Base-by-base conservation (phyloP, 768 basidiomycete genomes). In the Boletales sp. region DNA sequence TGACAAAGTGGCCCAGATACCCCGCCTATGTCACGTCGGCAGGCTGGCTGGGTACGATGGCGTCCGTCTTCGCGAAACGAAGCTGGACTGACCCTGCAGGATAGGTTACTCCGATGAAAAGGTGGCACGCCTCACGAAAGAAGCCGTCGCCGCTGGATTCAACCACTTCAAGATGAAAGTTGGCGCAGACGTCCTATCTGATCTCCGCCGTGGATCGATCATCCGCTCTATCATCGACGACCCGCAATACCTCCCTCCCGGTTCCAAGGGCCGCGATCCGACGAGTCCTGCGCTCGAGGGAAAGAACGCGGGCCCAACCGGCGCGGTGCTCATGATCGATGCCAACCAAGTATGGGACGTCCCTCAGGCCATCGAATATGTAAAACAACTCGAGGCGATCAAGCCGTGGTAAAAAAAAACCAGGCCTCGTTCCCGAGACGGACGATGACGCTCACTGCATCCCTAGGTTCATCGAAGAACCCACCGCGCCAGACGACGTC, bases 111-210 rank as follows among this genome's bases (percentile, higher is more conserved):
- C 80, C 15, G 94, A 97, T 65, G 94, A 95, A 65, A 96, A 96
- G 64, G 83, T 98, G 21, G 79, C 83, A 1, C 79, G 83, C 8
- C 79, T 98, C 45, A 96, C 92, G 9, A 84, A 83, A 61, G 90
- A 94, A 63, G 90, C 93, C 31, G 76, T 98, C 45, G 70, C 78
- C 19, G 81, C 79, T 39, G 94, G 94, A 18, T 98, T 98, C 81
- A 95, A 91, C 72, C 94, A 96, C 72, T 98, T 98, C 82, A 97
- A 97, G 73, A 94, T 97, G 86, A 98, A 97, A 74, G 95, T 98
- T 57, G 95, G 95, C 46, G 86, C 87, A 21, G 78, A 89, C 69
- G 75, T 81, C 49, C 79, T 83, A 35, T 82, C 86, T 65, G 95
- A 96, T 70, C 74, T 94, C 45, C 86, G 92, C 44, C 84, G 94